Conservation (phyloP, 352 stramenopile species). For the Phytophthora hibernalis region DNA sequence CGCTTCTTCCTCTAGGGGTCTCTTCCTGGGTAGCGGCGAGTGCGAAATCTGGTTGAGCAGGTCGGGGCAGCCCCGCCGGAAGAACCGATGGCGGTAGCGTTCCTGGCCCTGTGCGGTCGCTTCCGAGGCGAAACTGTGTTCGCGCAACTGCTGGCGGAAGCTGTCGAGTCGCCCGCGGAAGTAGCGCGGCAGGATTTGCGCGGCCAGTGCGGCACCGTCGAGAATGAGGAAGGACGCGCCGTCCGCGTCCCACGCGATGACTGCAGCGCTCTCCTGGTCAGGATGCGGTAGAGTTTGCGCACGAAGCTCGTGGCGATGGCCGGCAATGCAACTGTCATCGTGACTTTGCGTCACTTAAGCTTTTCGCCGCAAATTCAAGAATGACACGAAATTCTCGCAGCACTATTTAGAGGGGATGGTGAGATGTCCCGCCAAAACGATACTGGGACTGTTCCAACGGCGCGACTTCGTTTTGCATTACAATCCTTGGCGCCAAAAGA, state of each 20-base stretch:
- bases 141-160: slow-evolving; percentile 74
- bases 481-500: slow-evolving; percentile 20
- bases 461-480: neutral
- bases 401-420: neutral
- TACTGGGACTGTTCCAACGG: neutral
- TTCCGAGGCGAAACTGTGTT: slow-evolving; percentile 59
- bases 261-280: slow-evolving; percentile 69
- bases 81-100: slow-evolving; percentile 51
- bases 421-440: slow-evolving; percentile 19
- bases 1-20: slow-evolving; percentile 37
- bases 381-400: slow-evolving; percentile 13
- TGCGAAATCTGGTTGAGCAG: slow-evolving; percentile 48
- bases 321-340: neutral
- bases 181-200: slow-evolving; percentile 65
- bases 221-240: slow-evolving; percentile 76
- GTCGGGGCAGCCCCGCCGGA: slow-evolving; percentile 55
- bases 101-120: slow-evolving; percentile 25
- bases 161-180: slow-evolving; percentile 67
- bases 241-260: slow-evolving; percentile 64
- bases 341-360: slow-evolving; percentile 1
- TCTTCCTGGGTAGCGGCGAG: slow-evolving; percentile 44
- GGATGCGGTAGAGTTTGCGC: slow-evolving; percentile 84
- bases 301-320: slow-evolving; percentile 79
- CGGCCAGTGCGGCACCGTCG: slow-evolving; percentile 67
- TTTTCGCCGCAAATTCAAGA: slow-evolving; percentile 36